Evolutionary conservation across 371 early-diverging fungal genomes (phyloP).

Genomic region (Rhizomucor miehei): DNA sequence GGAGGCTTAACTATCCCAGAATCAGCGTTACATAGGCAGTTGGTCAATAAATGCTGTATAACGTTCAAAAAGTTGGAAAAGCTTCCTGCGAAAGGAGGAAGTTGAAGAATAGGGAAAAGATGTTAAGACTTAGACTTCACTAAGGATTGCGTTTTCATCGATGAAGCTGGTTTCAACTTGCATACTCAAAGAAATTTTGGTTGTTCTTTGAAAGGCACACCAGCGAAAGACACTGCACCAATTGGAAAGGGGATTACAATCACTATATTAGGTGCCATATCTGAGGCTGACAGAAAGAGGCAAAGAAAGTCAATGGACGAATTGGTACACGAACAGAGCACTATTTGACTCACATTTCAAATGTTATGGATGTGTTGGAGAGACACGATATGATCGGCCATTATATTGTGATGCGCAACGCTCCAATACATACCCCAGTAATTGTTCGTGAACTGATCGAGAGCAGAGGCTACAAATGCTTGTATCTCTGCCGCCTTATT

Average conservation of each 20-base stretch:
- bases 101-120: slow-evolving; percentile 10
- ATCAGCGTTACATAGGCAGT: slow-evolving; percentile 9
- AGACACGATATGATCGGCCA: slow-evolving; percentile 2
- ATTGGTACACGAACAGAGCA: slow-evolving; percentile 8
- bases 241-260: neutral
- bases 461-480: too few relatives aligned
- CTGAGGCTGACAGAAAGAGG: neutral
- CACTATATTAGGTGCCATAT: neutral
- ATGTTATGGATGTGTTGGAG: slow-evolving; percentile 9
- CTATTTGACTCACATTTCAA: slow-evolving; percentile 1
- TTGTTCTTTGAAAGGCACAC: slow-evolving; percentile 12
- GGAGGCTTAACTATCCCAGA: neutral
- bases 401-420: slow-evolving; percentile 4
- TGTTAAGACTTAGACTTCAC: slow-evolving; percentile 5
- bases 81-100: slow-evolving; percentile 9
- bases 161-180: slow-evolving; percentile 12
- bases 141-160: slow-evolving; percentile 14
- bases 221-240: slow-evolving; percentile 5
- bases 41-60: slow-evolving; percentile 6
- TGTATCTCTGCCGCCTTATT: slow-evolving; percentile 6
- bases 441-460: slow-evolving; percentile 4
- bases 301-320: slow-evolving; percentile 1
- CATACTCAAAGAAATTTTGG: slow-evolving; percentile 9
- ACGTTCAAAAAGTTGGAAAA: slow-evolving; percentile 13
- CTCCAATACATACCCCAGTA: slow-evolving; percentile 6